These are phyloP conservation scores for Salvia rosmarinus DNA, from an alignment of 257 asterid species.

Conservation along the genomic window DNA sequence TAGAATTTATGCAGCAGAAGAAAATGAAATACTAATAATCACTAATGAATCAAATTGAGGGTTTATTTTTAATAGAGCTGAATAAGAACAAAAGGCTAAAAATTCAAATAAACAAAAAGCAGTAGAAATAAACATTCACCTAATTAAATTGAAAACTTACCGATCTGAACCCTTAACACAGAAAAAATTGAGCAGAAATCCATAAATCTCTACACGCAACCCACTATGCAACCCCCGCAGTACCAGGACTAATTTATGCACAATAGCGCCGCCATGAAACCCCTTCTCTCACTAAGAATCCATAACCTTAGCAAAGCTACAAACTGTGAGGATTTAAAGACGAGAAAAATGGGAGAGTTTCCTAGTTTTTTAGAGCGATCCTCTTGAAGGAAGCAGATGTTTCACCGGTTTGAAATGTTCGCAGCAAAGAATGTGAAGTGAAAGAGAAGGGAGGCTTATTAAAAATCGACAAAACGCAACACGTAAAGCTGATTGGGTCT, in stretches of 20 bases:
- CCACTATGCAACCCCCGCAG: conserved; percentile 33
- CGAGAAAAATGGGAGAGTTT: conserved; percentile 22
- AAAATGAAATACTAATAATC: conserved; percentile 14
- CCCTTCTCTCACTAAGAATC: conserved; percentile 20
- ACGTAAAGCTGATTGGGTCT: conserved; percentile 36
- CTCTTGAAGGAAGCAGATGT: conserved; percentile 15
- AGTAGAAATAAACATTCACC: conserved; percentile 34
- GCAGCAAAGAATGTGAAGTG: conserved; percentile 29
- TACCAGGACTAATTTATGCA: conserved; percentile 17
- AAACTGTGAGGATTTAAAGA: conserved; percentile 23
- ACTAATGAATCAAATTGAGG: conserved; percentile 11
- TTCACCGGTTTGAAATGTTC: neutral
- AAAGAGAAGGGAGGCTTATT: conserved; percentile 26
- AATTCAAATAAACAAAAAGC: neutral
- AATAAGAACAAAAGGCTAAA: conserved; percentile 12
- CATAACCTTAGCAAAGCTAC: conserved; percentile 25
- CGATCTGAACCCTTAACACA: conserved; percentile 70
- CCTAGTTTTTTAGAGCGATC: conserved; percentile 26
- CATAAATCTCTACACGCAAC: conserved; percentile 42
- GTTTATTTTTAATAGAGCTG: neutral
- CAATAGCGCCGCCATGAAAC: conserved; percentile 37
- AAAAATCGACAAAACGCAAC: conserved; percentile 26
- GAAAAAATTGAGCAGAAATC: conserved; percentile 54
- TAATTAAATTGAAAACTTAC: conserved; percentile 45
- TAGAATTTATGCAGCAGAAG: conserved; percentile 16